Evolutionary conservation across 75 land plant genomes (phyloP), one percentile per base, ranked within the genome.

Genomic region (Pinus taeda): DNA sequence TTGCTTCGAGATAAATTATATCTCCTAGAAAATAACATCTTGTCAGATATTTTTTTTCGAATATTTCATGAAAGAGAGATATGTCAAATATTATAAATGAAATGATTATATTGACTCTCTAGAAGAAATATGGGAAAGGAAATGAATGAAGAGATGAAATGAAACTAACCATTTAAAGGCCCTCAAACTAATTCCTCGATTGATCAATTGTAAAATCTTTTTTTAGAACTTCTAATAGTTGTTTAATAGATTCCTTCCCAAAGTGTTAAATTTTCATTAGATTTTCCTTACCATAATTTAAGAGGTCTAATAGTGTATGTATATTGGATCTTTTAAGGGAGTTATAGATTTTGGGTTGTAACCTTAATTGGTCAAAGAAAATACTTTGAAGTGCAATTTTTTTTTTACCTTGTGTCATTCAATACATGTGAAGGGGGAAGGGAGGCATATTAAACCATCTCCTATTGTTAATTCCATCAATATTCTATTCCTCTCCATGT

Each of bases 401-500:
- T 33, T 42, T 7, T 60, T 60, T 18, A 0, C 61, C 61, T 3
- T 3, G 8, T 17, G 13, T 60, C 18, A n/a, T 3, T 4, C 8
- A 60, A 7, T 18, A 60, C 18, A 60, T 60, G 45, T 42, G 45
- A 42, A 42, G 45, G 45, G 45, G 45, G 45, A 42, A 42, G 45
- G 45, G 45, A 42, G 45, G 45, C 5, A 42, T 42, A 42, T 42
- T 42, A 42, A 5, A 42, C 6, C 5, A 5, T 42, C 0, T 42
- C 6, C 4, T 4, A 42, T 5, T 42, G 5, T 60, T n/a, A 3
- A 18, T 69, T 74, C 18, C 26, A 39, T 55, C 56, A 8, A 18
- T 74, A 4, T 45, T 49, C 4, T 59, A 20, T 62, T 80, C 59
- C 36, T 80, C 81, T 14, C 14, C 71, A 57, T 80, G 81, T 62